A percentile compares a stretch with the other conserved stretches of the same genome.
These are phyloP conservation scores for Xylariaceae sp. DNA, from an alignment of 2,329 filamentous ascomycete genomes.

Conservation along the genomic window DNA sequence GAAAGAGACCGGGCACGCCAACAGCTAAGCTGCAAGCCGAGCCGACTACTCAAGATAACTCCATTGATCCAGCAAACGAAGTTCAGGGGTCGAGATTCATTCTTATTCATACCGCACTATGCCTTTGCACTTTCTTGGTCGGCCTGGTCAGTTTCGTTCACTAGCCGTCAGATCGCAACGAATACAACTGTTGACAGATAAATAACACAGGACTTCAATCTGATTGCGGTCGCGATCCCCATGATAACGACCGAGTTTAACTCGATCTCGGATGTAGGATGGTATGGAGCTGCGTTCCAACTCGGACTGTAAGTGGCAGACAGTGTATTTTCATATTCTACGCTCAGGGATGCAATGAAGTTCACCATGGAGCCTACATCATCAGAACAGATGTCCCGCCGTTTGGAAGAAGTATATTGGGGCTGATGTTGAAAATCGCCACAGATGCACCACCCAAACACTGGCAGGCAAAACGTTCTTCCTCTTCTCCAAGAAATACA, in stretches of 20 bases:
- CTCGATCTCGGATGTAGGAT: conserved; percentile 12
- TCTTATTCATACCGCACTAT: conserved; percentile 12
- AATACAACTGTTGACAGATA: too few relatives aligned
- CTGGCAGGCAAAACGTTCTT: conserved; percentile 32
- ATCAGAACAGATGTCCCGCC: too few relatives aligned
- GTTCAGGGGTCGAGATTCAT: conserved; percentile 9
- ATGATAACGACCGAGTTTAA: conserved; percentile 14
- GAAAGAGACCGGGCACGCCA: not conserved
- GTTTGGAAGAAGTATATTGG: too few relatives aligned
- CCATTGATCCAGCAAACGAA: conserved; percentile 17
- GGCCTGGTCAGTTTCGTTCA: conserved; percentile 10
- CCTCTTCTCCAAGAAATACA: conserved; percentile 31
- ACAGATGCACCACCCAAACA: not conserved
- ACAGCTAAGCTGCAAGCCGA: not conserved
- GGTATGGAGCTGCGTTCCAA: conserved; percentile 12
- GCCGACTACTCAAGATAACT: not conserved
- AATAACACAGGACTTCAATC: conserved; percentile 3
- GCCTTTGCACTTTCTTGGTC: conserved; percentile 17
- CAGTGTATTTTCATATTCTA: not conserved
- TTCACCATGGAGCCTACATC: too few relatives aligned
- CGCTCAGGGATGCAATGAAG: too few relatives aligned
- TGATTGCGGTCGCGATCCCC: conserved; percentile 7
- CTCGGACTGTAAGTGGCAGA: not conserved
- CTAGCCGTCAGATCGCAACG: not conserved
- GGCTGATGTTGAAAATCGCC: not conserved